Evolutionary conservation across 192 early-diverging fungal genomes (phyloP).

Genomic region (Coemansia sp.): DNA sequence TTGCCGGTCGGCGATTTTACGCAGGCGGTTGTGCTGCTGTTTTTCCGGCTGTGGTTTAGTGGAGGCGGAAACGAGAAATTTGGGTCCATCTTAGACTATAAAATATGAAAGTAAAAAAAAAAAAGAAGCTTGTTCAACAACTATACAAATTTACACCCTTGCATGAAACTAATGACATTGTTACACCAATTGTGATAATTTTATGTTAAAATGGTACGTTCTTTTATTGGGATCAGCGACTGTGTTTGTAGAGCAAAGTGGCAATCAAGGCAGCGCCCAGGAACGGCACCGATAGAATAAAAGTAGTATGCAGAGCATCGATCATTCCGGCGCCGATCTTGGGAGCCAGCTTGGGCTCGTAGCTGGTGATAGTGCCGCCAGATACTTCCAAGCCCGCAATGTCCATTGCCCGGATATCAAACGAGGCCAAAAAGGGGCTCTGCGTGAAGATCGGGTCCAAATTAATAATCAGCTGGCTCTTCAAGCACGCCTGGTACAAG

Average conservation of each 20-base stretch:
- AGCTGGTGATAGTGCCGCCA: conserved; percentile 21
- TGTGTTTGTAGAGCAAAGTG: conserved; percentile 40
- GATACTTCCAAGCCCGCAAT: conserved; percentile 39
- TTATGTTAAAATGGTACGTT: too few species aligned
- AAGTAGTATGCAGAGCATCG: conserved; percentile 35
- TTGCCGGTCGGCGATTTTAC: neutral
- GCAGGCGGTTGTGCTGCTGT: neutral
- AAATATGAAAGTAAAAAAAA: neutral
- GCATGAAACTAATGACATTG: too few species aligned
- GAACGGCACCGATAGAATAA: conserved; percentile 37
- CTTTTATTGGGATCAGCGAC: too few species aligned
- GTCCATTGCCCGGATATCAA: conserved; percentile 39
- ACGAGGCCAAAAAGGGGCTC: conserved; percentile 21
- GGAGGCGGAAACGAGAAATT: conserved; percentile 4
- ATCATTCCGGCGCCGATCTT: conserved; percentile 30
- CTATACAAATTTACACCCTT: too few species aligned
- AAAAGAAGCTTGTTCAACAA: too few species aligned
- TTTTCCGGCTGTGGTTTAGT: neutral
- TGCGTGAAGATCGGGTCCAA: conserved; percentile 27
- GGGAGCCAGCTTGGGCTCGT: conserved; percentile 20
- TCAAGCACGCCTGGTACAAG: conserved; percentile 47
- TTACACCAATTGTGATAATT: too few species aligned
- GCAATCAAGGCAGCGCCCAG: conserved; percentile 34
- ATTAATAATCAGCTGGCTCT: conserved; percentile 41
- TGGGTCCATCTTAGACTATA: conserved; percentile 1